Evolutionary conservation across 208 protist genomes (phyloP), one percentile per base, ranked within the genome.

Genomic region (Leishmania mexicana): DNA sequence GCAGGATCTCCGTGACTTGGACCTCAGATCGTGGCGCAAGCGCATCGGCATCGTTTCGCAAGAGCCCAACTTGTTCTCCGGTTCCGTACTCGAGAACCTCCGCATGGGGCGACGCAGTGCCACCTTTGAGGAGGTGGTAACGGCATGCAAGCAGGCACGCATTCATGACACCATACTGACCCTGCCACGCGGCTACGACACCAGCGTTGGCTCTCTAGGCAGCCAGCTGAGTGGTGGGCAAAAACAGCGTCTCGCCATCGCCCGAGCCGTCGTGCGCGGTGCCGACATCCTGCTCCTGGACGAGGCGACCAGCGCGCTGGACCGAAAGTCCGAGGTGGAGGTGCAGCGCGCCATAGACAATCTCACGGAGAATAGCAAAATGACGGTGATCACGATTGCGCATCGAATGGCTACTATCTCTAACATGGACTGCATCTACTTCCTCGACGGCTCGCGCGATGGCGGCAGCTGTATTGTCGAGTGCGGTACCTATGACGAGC

Each of bases 211-310:
- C 49, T 87, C 89, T 57, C 88, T 96, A n/a, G 94, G 94, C 42
- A 90, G 89, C 38, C 90, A 95, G 80, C 87, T 98, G 21, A 90
- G 79, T 45, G 96, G 95, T 21, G 96, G 96, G 11, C 96, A 98
- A 88, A 97, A 95, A 84, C 96, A 98, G 88, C 92, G 95, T 38
- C 87, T 98, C 53, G 94, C 95, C 58, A 97, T 98, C 79, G 95
- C 95, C 0, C 90, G 96, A 35, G 93, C 91, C 42, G 74, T 98
- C 10, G 83, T 98, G 51, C 90, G 90, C 75, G 77, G 89, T 24
- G 90, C 96, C 13, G 82, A 88, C 53, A 86, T 98, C 62, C 83
- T 98, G 15, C 84, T 98, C 28, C 92, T 98, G 35, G 96, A 98
- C 84, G 96, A 98, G 88, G 95, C 94, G 53, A 98, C 96, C 45